These are phyloP conservation scores for Phytopythium boreale DNA, from an alignment of 352 stramenopile genomes.

Conservation along the genomic window DNA sequence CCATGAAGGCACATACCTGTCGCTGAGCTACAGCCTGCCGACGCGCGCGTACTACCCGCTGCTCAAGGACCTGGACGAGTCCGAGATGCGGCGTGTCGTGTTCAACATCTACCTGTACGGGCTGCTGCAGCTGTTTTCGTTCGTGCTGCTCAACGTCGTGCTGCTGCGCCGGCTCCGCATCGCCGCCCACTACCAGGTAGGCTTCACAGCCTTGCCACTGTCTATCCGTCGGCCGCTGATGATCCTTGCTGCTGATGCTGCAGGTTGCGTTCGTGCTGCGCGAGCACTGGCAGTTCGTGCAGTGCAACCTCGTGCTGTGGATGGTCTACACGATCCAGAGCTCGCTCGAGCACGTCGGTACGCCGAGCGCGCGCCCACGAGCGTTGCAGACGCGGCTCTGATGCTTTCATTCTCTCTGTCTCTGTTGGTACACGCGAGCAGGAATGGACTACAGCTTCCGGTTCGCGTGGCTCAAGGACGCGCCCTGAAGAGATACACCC, in stretches of 20 bases:
- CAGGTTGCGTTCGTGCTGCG: conserved; percentile 10
- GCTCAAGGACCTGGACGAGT: conserved; percentile 9
- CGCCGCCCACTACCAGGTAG: conserved; percentile 4
- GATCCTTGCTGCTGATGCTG: background rate
- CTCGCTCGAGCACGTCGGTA: conserved; percentile 21
- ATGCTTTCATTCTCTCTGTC: background rate
- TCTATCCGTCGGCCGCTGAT: background rate
- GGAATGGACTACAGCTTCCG: conserved; percentile 16
- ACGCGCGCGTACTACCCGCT: conserved; percentile 16
- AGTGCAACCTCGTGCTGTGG: conserved; percentile 16
- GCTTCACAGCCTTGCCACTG: no score
- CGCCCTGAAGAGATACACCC: background rate
- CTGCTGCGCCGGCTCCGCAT: conserved; percentile 20
- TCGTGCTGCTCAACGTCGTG: conserved; percentile 14
- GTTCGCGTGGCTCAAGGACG: conserved; percentile 14
- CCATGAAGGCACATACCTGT: background rate
- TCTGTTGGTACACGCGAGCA: background rate
- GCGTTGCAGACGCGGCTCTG: background rate
- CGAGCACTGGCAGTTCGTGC: conserved; percentile 8
- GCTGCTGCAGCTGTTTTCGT: conserved; percentile 15
- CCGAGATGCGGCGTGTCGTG: conserved; percentile 10
- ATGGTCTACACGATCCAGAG: conserved; percentile 22
- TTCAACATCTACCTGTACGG: conserved; percentile 26
- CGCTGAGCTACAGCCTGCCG: conserved; percentile 11
- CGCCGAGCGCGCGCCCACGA: background rate